phyloP scores from a whole-genome alignment of 2,329 filamentous ascomycete species.

The Dactylellina cionopaga region DNA sequence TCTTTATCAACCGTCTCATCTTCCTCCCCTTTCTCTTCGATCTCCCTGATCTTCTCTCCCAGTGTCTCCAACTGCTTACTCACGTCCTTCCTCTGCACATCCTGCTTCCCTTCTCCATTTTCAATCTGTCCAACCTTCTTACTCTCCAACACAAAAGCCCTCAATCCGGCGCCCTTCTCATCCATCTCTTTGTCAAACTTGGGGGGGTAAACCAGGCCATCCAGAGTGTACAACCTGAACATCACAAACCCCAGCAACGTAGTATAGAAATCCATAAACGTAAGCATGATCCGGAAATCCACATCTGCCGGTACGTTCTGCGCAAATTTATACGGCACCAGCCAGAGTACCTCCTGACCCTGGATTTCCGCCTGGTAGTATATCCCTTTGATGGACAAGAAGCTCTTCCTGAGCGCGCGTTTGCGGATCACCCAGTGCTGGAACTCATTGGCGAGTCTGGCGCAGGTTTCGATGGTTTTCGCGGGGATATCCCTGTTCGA shows the following conservation, averaged over 20 bases:
- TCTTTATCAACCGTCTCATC: constrained; percentile 3
- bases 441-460: constrained; percentile 92
- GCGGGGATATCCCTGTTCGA: constrained; percentile 88
- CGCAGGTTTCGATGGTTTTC: constrained; percentile 95
- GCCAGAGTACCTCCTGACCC: constrained; percentile 95
- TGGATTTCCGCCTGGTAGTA: constrained; percentile 99
- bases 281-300: constrained; percentile 99
- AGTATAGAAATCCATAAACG: constrained; percentile 98
- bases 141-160: constrained; percentile 88
- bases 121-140: constrained; percentile 63
- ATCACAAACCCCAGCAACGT: constrained; percentile 95
- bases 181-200: constrained; percentile 90
- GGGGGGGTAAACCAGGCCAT: constrained; percentile 93
- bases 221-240: constrained; percentile 88
- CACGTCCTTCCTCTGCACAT: constrained; percentile 51
- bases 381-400: constrained; percentile 98
- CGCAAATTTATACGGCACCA: constrained; percentile 98
- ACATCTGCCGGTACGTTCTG: constrained; percentile 92
- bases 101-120: constrained; percentile 13
- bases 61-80: constrained; percentile 56
- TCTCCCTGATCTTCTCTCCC: constrained; percentile 55
- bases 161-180: constrained; percentile 87
- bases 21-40: constrained; percentile 36
- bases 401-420: constrained; percentile 91
- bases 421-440: constrained; percentile 96